These are phyloP conservation scores for Thymus mandschuricus DNA, from an alignment of 257 asterid species.

Conservation along the genomic window DNA sequence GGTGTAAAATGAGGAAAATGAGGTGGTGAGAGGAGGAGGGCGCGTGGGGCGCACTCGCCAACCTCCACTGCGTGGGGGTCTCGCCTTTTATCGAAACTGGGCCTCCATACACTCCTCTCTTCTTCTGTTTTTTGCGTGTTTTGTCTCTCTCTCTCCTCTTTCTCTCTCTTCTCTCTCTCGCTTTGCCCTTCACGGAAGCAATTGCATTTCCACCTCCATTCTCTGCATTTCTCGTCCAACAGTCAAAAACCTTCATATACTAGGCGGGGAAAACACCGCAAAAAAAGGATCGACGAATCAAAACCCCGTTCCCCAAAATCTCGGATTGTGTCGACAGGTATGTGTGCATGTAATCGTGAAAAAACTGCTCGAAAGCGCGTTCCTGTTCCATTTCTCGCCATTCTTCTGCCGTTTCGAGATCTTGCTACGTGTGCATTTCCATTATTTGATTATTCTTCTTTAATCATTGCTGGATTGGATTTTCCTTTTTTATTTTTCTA, in stretches of 20 bases:
- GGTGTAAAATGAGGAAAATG: constrained; percentile 27
- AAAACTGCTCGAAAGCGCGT: constrained; percentile 31
- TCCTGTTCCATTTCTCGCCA: constrained; percentile 25
- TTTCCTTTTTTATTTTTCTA: not conserved
- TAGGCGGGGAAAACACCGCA: not conserved
- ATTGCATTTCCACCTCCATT: constrained; percentile 36
- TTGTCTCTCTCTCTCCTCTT: constrained; percentile 11
- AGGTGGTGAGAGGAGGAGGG: constrained; percentile 29
- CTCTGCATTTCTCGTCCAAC: constrained; percentile 28
- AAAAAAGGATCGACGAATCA: constrained; percentile 15
- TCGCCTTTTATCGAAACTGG: constrained; percentile 47
- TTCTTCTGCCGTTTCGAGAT: constrained; percentile 3
- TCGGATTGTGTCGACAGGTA: constrained; percentile 40
- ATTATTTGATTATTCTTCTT: constrained; percentile 2
- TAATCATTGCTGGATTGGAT: constrained; percentile 32
- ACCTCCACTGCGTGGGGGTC: constrained; percentile 26
- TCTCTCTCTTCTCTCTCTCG: constrained; percentile 1
- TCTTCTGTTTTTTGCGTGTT: constrained; percentile 51
- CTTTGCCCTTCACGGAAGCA: constrained; percentile 57
- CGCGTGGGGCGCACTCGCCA: constrained; percentile 21
- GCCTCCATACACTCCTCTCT: constrained; percentile 50
- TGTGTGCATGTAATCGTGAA: constrained; percentile 34
- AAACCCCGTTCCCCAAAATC: constrained; percentile 32
- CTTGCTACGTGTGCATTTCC: constrained; percentile 7
- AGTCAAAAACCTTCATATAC: constrained; percentile 36